Evolutionary conservation across 2,329 filamentous ascomycete species (phyloP).

Genomic region (Hypoxylon sp.): DNA sequence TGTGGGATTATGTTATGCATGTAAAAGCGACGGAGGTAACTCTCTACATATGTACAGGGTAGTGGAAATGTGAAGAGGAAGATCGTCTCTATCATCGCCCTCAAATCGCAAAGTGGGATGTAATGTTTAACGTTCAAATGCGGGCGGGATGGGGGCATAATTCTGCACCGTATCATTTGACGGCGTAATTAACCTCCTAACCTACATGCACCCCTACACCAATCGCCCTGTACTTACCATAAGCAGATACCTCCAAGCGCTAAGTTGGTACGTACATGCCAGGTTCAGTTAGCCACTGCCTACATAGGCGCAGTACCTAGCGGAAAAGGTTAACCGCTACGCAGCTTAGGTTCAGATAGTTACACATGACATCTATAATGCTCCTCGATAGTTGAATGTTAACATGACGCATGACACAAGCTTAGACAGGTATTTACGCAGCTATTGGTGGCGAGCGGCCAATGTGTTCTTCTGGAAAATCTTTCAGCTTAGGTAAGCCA

Average conservation of each 20-base stretch:
- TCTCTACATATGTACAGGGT: constrained; percentile 1
- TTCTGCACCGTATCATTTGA: constrained; percentile 10
- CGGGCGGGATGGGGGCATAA: constrained; percentile 8
- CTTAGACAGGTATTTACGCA: background rate
- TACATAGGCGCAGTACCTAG: background rate
- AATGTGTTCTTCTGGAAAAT: background rate
- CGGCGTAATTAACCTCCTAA: constrained; percentile 20
- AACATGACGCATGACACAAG: background rate
- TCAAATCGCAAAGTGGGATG: constrained; percentile 30
- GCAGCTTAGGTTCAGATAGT: constrained; percentile 3
- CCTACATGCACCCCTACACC: constrained; percentile 8
- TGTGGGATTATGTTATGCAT: constrained; percentile 35
- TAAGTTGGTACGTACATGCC: background rate
- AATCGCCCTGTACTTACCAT: background rate
- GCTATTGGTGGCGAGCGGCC: background rate
- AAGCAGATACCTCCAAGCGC: background rate
- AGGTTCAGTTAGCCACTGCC: background rate
- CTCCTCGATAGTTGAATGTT: constrained; percentile 11
- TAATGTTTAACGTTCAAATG: constrained; percentile 25
- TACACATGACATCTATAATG: constrained; percentile 4
- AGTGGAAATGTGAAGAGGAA: constrained; percentile 18
- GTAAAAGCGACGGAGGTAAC: constrained; percentile 16
- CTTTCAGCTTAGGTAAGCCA: background rate
- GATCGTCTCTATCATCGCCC: constrained; percentile 28
- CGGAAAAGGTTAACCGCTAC: constrained; percentile 13